Base-by-base conservation (phyloP, 768 basidiomycete genomes). In the Mycena vitilis region DNA sequence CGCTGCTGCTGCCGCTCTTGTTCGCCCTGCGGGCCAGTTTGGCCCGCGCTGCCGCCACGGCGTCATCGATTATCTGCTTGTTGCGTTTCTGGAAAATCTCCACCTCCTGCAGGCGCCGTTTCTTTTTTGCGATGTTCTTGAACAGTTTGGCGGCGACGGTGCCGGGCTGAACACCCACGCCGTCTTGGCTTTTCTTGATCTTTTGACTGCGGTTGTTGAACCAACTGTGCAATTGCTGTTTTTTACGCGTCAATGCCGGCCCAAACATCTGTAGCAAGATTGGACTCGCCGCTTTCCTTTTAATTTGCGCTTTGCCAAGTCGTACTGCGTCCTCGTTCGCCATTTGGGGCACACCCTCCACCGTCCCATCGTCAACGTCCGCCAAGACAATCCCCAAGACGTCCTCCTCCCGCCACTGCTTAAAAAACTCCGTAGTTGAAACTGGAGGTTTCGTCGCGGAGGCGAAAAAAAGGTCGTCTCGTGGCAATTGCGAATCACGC, bases 51-150 rank as follows among this genome's bases (percentile, higher is more conserved):
- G 42, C 52, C 23, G 51, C 20, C 7, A 65, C 15, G 0, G 18
- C 5, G 5, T 18, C 16, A 1, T 65, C 36, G 38, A 65, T 12
- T 12, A 13, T 3, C 18, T n/a, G 11, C 36, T n/a, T 20, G 55
- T 65, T 37, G 11, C 55, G 44, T 37, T 65, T 47, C 37, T 65
- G 63, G 22, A 34, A 65, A 15, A 65, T 58, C 16, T 65, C 63
- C 30, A 65, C 34, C 38, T 59, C 22, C 15, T 65, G 64, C 25
- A 49, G 15, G 18, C 38, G n/a, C 11, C 64, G 64, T 1, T 9
- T 23, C 9, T n/a, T 40, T n/a, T 52, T 59, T 1, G 7, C 8
- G 3, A 49, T 2, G 8, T 7, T 18, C 25, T 52, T 58, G 57
- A 65, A 65, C 0, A 65, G 30, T 11, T 5, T 5, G 2, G 22